Percentiles rank a stretch among this genome's conserved stretches.
These are phyloP conservation scores for Cyclospora cayetanensis DNA, from an alignment of 169 alveolate species.

Conservation along the genomic window DNA sequence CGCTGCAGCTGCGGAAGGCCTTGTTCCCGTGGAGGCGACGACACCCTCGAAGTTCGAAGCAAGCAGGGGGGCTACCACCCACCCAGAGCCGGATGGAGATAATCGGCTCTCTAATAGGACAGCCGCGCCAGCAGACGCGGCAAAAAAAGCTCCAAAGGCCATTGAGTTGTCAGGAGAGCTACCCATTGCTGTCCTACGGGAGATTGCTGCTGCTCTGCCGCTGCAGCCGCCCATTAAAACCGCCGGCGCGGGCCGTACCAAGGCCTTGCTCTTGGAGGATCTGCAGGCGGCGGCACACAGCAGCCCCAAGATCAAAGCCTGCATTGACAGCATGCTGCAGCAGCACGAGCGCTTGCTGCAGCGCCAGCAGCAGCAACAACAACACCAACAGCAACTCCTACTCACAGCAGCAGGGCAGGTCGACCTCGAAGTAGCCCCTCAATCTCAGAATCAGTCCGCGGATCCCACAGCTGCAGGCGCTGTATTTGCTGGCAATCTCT, in stretches of 20 bases:
- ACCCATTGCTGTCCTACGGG: conserved; percentile 59
- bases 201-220: conserved; percentile 52
- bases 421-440: background rate
- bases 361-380: conserved; percentile 1
- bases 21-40: background rate
- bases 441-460: background rate
- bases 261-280: conserved; percentile 30
- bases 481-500: background rate
- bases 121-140: conserved; percentile 20
- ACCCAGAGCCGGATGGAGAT: background rate
- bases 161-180: background rate
- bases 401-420: background rate
- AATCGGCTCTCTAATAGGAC: background rate
- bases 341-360: conserved; percentile 42
- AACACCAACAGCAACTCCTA: too few species aligned
- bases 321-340: conserved; percentile 41
- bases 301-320: conserved; percentile 5
- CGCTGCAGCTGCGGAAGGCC: background rate
- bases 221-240: conserved; percentile 47
- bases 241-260: conserved; percentile 50
- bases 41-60: background rate
- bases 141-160: background rate
- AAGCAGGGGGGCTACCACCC: background rate
- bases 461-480: conserved; percentile 1
- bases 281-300: background rate